Base-by-base conservation (phyloP, 257 asterid genomes). In the Nicotiana otophora region DNA sequence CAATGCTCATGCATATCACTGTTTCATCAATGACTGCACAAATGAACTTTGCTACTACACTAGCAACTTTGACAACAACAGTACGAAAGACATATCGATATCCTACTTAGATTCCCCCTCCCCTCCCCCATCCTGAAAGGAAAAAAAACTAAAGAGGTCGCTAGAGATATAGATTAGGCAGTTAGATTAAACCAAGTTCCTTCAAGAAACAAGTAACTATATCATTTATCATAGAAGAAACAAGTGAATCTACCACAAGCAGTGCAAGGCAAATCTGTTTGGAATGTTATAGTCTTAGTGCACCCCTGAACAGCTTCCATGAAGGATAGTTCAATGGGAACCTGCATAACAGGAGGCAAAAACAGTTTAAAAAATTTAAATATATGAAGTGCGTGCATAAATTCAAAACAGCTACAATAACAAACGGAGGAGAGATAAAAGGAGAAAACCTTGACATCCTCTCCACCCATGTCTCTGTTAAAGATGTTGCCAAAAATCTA, bases 291-390 rank as follows among this genome's bases (percentile, higher is more conserved):
- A 34, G 95, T 94, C 88, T 90, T 96, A 88, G 87, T 16, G 93
- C 99, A 96, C 78, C 98, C 98, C 87, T 94, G 97, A 82, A 96
- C 92, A 84, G 99, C 99, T 89, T 96, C 98, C 98, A 96, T 96
- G 87, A 96, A 96, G 77, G 99, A 94, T 64, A 96, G 84, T 85
- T 93, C 98, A 75, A 93, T 62, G 1, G 93, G 72, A 65, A 86
- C 90, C 98, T 94, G 89, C 81, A 84, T 11, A 34, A 33, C 64
- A 85, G 55, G 54, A 65, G 85, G 67, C 15, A 66, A 63, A 64
- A 42, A 42, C 46, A 26, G 64, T 54, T 58, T 26, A 19, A 58
- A 54, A 33, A 14, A 42, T 58, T 31, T 42, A 42, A 42, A 23
- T 23, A 23, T 23, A 23, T 7, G 9, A 63, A 64, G 53, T 36